These are phyloP conservation scores for Suillus luteus DNA, from an alignment of 768 basidiomycete species.

Conservation along the genomic window DNA sequence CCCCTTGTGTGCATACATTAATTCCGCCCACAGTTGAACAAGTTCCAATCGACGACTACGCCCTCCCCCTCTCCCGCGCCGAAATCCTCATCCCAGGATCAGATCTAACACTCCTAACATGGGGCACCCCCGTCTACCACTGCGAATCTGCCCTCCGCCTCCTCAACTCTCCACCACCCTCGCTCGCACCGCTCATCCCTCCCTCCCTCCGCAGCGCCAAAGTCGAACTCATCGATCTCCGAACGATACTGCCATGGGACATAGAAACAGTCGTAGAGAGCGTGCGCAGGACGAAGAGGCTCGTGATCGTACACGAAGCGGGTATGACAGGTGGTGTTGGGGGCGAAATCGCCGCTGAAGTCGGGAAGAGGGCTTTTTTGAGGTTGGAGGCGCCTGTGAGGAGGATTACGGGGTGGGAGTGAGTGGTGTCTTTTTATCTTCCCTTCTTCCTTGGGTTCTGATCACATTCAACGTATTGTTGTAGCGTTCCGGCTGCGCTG, in stretches of 20 bases:
- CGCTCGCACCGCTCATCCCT: slow-evolving; percentile 68
- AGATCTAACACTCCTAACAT: slow-evolving; percentile 88
- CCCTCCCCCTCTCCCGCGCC: slow-evolving; percentile 80
- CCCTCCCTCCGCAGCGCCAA: slow-evolving; percentile 63
- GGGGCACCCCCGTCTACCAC: slow-evolving; percentile 93
- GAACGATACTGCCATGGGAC: slow-evolving; percentile 91
- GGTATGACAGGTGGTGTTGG: slow-evolving; percentile 87
- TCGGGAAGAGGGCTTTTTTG: slow-evolving; percentile 83
- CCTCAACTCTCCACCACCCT: slow-evolving; percentile 63
- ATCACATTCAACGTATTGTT: slow-evolving; percentile 35
- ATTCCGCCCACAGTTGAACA: slow-evolving; percentile 65
- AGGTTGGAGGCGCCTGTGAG: slow-evolving; percentile 86
- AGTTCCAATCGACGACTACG: slow-evolving; percentile 86
- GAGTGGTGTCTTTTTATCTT: slow-evolving; percentile 39
- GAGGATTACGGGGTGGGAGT: slow-evolving; percentile 94
- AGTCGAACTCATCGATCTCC: slow-evolving; percentile 87
- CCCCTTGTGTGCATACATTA: slow-evolving; percentile 6
- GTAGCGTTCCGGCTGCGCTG: slow-evolving; percentile 78
- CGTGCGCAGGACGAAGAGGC: slow-evolving; percentile 79
- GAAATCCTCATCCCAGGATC: slow-evolving; percentile 74
- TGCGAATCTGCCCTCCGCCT: slow-evolving; percentile 83
- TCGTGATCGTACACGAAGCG: slow-evolving; percentile 93
- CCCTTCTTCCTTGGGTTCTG: slow-evolving; percentile 7
- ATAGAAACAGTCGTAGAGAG: slow-evolving; percentile 78
- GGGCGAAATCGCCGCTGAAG: slow-evolving; percentile 87